Evolutionary conservation across 75 land plant genomes (phyloP).

Genomic region (Picea glauca): DNA sequence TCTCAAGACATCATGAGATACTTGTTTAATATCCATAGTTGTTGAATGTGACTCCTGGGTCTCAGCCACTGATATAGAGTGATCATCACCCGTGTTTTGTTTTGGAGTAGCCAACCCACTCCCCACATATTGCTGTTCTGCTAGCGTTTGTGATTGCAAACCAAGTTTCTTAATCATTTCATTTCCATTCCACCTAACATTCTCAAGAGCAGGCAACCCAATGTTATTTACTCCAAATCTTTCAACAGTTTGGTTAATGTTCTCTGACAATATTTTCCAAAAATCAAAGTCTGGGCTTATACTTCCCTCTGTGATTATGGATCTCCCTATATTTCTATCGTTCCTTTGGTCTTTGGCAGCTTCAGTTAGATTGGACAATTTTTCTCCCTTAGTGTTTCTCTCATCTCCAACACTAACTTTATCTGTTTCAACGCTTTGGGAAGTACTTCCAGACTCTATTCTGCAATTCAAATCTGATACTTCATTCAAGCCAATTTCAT

Average conservation of each 20-base stretch:
- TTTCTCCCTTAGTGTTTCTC: not conserved
- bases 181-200: slow-evolving; percentile 56
- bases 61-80: not conserved
- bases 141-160: slow-evolving; percentile 41
- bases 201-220: slow-evolving; percentile 57
- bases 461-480: not conserved
- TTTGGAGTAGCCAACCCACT: slow-evolving; percentile 69
- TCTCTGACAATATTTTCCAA: slow-evolving; percentile 48
- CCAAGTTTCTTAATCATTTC: slow-evolving; percentile 57
- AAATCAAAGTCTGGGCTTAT: slow-evolving; percentile 36
- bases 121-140: slow-evolving; percentile 71
- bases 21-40: slow-evolving; percentile 54
- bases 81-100: slow-evolving; percentile 6
- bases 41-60: slow-evolving; percentile 15
- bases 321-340: not conserved
- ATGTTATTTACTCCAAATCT: slow-evolving; percentile 36
- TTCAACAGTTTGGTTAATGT: slow-evolving; percentile 43
- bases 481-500: not conserved
- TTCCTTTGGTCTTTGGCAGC: not conserved
- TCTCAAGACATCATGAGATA: slow-evolving; percentile 46
- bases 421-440: too few relatives aligned
- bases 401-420: not conserved
- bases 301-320: not conserved
- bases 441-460: not conserved
- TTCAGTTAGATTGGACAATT: not conserved